Evolutionary conservation across 768 basidiomycete genomes (phyloP).

Genomic region (Hericium coralloides): DNA sequence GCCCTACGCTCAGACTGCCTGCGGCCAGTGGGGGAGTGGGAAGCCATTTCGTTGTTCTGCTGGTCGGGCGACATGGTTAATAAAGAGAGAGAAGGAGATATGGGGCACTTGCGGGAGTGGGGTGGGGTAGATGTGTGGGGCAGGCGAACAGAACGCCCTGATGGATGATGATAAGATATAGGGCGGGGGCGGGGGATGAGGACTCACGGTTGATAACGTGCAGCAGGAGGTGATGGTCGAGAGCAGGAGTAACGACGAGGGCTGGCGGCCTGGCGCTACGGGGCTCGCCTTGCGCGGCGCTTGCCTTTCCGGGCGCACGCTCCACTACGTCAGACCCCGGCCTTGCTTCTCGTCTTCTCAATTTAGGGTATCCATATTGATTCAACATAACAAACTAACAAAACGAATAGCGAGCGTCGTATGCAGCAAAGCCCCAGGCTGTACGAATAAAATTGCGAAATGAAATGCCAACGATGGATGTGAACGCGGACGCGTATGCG

Average conservation of each 20-base stretch:
- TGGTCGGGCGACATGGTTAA: constrained; percentile 4
- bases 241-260: no score
- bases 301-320: no score
- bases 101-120: background rate
- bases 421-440: no score
- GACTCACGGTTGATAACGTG: background rate
- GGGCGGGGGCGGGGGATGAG: background rate
- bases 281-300: no score
- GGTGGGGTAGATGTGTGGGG: background rate
- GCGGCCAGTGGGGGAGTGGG: background rate
- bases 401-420: no score
- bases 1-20: constrained; percentile 30
- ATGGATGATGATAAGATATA: background rate
- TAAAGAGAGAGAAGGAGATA: background rate
- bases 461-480: background rate
- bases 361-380: no score
- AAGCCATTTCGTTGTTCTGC: constrained; percentile 23
- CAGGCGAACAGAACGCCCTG: background rate
- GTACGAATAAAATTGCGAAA: background rate
- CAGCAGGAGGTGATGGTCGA: background rate
- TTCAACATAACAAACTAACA: no score
- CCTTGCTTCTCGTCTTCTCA: no score
- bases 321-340: no score
- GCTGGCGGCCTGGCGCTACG: no score
- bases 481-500: no score